phyloP scores from a whole-genome alignment of 2,329 filamentous ascomycete genomes.

The Kalmusia sp. region DNA sequence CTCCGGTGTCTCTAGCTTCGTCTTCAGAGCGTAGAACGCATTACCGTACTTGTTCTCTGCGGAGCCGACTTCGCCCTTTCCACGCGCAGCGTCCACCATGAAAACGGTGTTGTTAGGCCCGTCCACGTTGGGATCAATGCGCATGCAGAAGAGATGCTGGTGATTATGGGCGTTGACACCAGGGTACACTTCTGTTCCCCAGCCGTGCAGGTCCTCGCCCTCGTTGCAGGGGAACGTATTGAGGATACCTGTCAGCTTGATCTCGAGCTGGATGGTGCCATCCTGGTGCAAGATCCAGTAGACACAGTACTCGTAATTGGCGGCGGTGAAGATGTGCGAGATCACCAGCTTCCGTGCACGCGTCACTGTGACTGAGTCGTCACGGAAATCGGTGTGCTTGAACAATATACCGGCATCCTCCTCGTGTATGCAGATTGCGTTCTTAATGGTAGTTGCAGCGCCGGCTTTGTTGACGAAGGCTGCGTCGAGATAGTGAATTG shows the following conservation, averaged over 20 bases:
- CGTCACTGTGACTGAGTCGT: constrained; percentile 85
- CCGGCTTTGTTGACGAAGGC: constrained; percentile 82
- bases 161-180: constrained; percentile 95
- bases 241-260: constrained; percentile 87
- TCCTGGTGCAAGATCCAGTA: constrained; percentile 95
- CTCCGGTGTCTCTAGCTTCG: constrained; percentile 74
- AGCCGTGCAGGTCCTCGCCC: constrained; percentile 81
- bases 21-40: constrained; percentile 86
- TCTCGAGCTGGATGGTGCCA: constrained; percentile 88
- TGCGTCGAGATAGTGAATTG: constrained; percentile 90
- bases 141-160: constrained; percentile 92
- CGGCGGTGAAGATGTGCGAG: constrained; percentile 92
- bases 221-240: constrained; percentile 87
- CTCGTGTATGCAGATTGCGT: constrained; percentile 94
- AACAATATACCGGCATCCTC: constrained; percentile 91
- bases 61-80: constrained; percentile 78
- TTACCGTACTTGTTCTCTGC: constrained; percentile 88
- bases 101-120: constrained; percentile 85
- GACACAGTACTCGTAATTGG: constrained; percentile 91
- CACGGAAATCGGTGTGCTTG: constrained; percentile 94
- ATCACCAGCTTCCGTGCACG: constrained; percentile 85
- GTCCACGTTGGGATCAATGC: constrained; percentile 86
- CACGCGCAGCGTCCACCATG: constrained; percentile 76
- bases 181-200: constrained; percentile 91
- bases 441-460: constrained; percentile 82